Percentiles rank a stretch among this genome's conserved stretches.
These are phyloP conservation scores for Eragrostis nindensis DNA, from an alignment of 176 grass and related monocot species.

Conservation along the genomic window DNA sequence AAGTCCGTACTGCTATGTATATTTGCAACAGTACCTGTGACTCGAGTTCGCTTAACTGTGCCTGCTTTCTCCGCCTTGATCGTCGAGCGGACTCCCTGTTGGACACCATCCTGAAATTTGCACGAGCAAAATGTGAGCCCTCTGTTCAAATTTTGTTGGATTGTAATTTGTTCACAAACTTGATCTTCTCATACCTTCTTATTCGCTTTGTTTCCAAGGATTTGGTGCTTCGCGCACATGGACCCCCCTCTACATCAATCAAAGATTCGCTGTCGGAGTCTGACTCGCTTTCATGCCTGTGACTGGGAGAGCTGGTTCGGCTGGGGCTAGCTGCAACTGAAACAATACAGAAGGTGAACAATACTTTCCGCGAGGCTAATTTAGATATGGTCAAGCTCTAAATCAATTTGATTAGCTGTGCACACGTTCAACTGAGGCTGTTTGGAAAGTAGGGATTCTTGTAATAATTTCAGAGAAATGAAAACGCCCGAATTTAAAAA, in stretches of 20 bases:
- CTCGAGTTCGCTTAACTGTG: slow-evolving; percentile 71
- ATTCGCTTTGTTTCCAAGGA: slow-evolving; percentile 56
- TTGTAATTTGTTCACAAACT: neutral
- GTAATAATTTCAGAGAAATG: neutral
- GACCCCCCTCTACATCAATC: slow-evolving; percentile 38
- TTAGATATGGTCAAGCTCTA: slow-evolving; percentile 28
- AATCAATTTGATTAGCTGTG: neutral
- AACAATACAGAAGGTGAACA: slow-evolving; percentile 17
- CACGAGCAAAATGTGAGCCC: neutral
- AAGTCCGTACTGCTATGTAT: neutral
- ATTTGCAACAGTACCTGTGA: slow-evolving; percentile 51
- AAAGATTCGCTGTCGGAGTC: slow-evolving; percentile 67
- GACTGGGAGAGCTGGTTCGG: slow-evolving; percentile 27
- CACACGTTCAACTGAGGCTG: neutral
- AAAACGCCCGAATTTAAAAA: neutral
- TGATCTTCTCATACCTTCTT: slow-evolving; percentile 56
- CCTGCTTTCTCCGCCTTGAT: slow-evolving; percentile 83
- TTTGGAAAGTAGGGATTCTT: neutral
- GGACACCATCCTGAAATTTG: slow-evolving; percentile 76
- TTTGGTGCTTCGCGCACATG: slow-evolving; percentile 48
- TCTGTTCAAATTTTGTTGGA: neutral
- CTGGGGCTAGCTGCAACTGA: slow-evolving; percentile 40
- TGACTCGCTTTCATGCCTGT: slow-evolving; percentile 45
- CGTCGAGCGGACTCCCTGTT: slow-evolving; percentile 89
- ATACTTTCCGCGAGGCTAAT: slow-evolving; percentile 16